Evolutionary conservation across 176 grass and related monocot species (phyloP).

Genomic region (Rhipidocladum racemiflorum): DNA sequence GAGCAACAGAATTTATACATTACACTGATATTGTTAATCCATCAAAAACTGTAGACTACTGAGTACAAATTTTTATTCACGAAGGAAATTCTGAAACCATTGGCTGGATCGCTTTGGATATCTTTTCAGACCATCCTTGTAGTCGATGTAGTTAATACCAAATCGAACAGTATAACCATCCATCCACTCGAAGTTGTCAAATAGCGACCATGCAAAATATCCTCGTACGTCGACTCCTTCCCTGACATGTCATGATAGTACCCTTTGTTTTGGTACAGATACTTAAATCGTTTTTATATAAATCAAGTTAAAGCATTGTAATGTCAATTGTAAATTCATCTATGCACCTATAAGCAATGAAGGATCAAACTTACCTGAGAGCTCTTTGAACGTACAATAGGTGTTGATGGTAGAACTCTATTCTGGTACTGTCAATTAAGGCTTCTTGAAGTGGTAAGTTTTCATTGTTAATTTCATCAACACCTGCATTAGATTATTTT

Average conservation of each 20-base stretch:
- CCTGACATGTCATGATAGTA: conserved; percentile 41
- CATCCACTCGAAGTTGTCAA: conserved; percentile 91
- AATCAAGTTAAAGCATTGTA: background rate
- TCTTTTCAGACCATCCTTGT: conserved; percentile 71
- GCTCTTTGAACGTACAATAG: conserved; percentile 56
- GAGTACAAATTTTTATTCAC: conserved; percentile 16
- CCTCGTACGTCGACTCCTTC: conserved; percentile 58
- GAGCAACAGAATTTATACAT: background rate
- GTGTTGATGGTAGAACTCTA: conserved; percentile 61
- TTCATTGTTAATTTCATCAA: conserved; percentile 71
- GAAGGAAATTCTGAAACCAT: conserved; percentile 72
- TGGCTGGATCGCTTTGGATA: conserved; percentile 64
- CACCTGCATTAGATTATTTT: conserved; percentile 37
- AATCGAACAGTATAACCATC: conserved; percentile 83
- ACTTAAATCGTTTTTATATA: background rate
- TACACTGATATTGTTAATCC: conserved; percentile 7
- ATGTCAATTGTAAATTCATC: background rate
- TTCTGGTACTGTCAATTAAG: conserved; percentile 62
- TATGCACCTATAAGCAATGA: background rate
- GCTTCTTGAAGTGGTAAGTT: conserved; percentile 54
- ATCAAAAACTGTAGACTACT: conserved; percentile 1
- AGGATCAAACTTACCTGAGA: conserved; percentile 39
- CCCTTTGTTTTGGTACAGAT: background rate
- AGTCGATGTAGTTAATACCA: conserved; percentile 67
- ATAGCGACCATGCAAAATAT: conserved; percentile 84